Base-by-base conservation (phyloP, 1,139 yeast species). In the Taphrina populina region DNA sequence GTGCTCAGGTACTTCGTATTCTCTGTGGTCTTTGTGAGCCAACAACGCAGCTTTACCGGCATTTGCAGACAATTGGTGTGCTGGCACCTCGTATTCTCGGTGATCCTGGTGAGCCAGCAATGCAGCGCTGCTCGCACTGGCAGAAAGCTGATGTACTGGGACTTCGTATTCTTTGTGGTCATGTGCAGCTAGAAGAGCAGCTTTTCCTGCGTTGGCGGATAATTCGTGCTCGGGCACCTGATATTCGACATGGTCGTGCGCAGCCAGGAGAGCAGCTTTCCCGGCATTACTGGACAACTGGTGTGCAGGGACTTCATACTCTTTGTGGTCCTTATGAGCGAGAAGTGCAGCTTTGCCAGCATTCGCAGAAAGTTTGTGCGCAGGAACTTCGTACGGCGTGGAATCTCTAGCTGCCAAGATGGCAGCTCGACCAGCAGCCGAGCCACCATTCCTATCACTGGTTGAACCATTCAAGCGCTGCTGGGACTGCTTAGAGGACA, bases 51-150 rank as follows among this genome's bases (percentile, higher is more conserved):
- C 54, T 6, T 32, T 49, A 8, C 46, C 23, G 8, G 54, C 54
- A 17, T 33, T 49, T 21, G 36, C 39, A n/a, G 54, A 37, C 33
- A 49, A 21, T 24, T 33, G 46, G 26, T 49, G 54, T 13, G 23
- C 44, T 7, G 54, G 54, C 7, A 49, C 54, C 33, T 49, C 54
- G 21, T 30, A 30, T 11, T 23, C 15, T 7, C 21, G 27, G 15
- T 37, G 54, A 24, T 49, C 32, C n/a, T 49, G 32, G 19, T 29
- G 30, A 3, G 54, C 54, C 21, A 37, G 35, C 13, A 49, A 46
- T 4, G 54, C 54, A 11, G 54, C 54, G n/a, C 35, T 49, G 11
- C 54, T 46, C 54, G 54, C 54, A 49, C 39, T 37, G 7, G 54
- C 46, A 13, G 54, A 37, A 3, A 49, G 33, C 21, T 39, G 35